Evolutionary conservation across 73 alveolate genomes (phyloP).

Genomic region (Paramecium tetraurelia): DNA sequence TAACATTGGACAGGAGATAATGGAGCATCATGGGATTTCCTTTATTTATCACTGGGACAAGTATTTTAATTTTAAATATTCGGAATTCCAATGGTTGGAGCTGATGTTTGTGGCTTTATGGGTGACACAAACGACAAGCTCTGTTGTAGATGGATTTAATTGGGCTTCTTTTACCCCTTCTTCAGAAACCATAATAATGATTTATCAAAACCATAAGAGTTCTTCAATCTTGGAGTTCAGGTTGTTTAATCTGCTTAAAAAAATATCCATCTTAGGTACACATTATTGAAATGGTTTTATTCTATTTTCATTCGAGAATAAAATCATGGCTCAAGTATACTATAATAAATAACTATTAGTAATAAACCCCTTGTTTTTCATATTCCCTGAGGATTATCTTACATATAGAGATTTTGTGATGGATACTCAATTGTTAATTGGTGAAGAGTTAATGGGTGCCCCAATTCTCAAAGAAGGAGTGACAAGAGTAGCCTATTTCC

Average conservation of each 20-base stretch:
- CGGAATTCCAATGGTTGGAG: slow-evolving; percentile 95
- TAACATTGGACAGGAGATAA: slow-evolving; percentile 98
- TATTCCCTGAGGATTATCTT: slow-evolving; percentile 69
- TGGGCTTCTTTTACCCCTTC: slow-evolving; percentile 96
- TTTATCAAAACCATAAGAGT: slow-evolving; percentile 63
- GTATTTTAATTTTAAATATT: slow-evolving; percentile 77
- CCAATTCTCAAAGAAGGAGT: slow-evolving; percentile 68
- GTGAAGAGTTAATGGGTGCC: slow-evolving; percentile 69
- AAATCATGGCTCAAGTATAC: slow-evolving; percentile 57
- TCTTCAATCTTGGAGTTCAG: slow-evolving; percentile 47
- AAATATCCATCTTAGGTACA: slow-evolving; percentile 80
- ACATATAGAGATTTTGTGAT: slow-evolving; percentile 59
- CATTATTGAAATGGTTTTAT: slow-evolving; percentile 84
- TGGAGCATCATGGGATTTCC: slow-evolving; percentile 77
- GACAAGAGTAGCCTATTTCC: neutral
- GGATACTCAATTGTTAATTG: slow-evolving; percentile 72
- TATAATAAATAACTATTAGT: neutral
- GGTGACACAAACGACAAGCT: slow-evolving; percentile 89
- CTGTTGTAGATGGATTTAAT: slow-evolving; percentile 95
- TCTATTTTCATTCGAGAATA: slow-evolving; percentile 59
- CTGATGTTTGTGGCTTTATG: slow-evolving; percentile 98
- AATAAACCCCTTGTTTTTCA: slow-evolving; percentile 72
- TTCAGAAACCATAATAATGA: slow-evolving; percentile 94
- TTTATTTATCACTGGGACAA: slow-evolving; percentile 70
- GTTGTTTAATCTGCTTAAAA: slow-evolving; percentile 28